Evolutionary conservation across 164 flowering plant species (phyloP).

Genomic region (Vitis rotundifolia): DNA sequence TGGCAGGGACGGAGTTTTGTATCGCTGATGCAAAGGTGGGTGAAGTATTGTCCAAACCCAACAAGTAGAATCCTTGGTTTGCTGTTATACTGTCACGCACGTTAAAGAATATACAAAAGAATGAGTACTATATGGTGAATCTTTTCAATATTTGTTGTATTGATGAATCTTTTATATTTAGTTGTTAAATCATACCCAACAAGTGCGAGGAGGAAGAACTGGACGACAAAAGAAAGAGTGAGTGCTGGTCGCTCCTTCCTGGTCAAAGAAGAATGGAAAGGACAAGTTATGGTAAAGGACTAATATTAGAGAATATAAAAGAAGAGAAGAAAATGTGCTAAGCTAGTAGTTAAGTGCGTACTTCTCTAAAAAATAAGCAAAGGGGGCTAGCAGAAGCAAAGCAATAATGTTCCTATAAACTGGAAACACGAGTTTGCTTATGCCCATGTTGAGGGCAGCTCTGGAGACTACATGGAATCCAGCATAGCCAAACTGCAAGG

Average conservation of each 20-base stretch:
- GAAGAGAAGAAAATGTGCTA: neutral
- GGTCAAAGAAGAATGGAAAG: slow-evolving; percentile 9
- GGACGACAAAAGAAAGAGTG: slow-evolving; percentile 55
- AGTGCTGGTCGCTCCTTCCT: slow-evolving; percentile 95
- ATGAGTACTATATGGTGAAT: neutral
- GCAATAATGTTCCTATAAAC: slow-evolving; percentile 96
- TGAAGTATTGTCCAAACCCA: slow-evolving; percentile 92
- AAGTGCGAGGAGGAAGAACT: slow-evolving; percentile 89
- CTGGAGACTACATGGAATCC: slow-evolving; percentile 98
- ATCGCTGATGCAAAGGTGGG: slow-evolving; percentile 98
- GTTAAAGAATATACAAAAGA: neutral
- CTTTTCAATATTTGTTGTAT: no score
- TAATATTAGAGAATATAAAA: neutral
- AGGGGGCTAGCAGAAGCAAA: slow-evolving; percentile 78
- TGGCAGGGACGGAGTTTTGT: slow-evolving; percentile 98
- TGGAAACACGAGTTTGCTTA: slow-evolving; percentile 90
- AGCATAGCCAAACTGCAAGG: slow-evolving; percentile 99
- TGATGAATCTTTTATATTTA: neutral
- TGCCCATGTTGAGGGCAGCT: slow-evolving; percentile 96
- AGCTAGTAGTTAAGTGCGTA: slow-evolving; percentile 19
- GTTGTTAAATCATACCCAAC: slow-evolving; percentile 59
- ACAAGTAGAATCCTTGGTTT: slow-evolving; percentile 96
- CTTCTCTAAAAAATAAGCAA: slow-evolving; percentile 96
- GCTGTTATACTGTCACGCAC: slow-evolving; percentile 76
- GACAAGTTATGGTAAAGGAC: neutral